A percentile compares a stretch with the other conserved stretches of the same genome.
phyloP scores from a whole-genome alignment of 2,329 filamentous ascomycete species.

The Ophiosphaerella herpotricha region DNA sequence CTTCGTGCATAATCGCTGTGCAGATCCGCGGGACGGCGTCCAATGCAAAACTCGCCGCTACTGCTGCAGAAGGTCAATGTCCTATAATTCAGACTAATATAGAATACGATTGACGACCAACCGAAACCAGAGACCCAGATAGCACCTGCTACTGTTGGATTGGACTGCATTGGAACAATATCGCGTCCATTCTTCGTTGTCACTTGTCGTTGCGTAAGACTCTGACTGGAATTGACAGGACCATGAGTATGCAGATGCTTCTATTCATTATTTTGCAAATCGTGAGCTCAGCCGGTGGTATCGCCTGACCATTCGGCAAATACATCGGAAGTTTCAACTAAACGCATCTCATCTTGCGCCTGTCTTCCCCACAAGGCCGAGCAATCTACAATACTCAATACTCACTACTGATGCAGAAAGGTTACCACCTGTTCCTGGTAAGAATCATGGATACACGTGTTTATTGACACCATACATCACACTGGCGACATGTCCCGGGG shows the following conservation, averaged over 20 bases:
- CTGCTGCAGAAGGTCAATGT: background rate
- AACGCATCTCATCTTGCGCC: slow-evolving; percentile 21
- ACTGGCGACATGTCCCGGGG: slow-evolving; percentile 2
- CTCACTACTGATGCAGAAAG: slow-evolving; percentile 16
- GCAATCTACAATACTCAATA: slow-evolving; percentile 21
- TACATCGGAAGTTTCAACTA: slow-evolving; percentile 31
- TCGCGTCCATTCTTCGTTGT: background rate
- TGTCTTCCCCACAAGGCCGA: slow-evolving; percentile 6
- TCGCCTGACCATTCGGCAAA: slow-evolving; percentile 9
- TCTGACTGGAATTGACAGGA: background rate
- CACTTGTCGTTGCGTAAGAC: background rate
- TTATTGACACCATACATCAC: background rate
- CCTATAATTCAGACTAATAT: slow-evolving; percentile 8
- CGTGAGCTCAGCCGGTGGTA: background rate
- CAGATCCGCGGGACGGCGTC: background rate
- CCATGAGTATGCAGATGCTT: no score
- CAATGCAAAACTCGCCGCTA: background rate
- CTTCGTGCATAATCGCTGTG: background rate
- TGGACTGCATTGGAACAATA: background rate
- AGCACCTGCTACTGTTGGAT: background rate
- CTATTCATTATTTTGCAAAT: background rate
- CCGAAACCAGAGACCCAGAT: background rate
- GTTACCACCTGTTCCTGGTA: slow-evolving; percentile 12
- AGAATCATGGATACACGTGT: slow-evolving; percentile 20
- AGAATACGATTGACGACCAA: slow-evolving; percentile 7